Evolutionary conservation across 257 asterid genomes (phyloP), one percentile per base, ranked within the genome.

Genomic region (Solanum lignicaule): DNA sequence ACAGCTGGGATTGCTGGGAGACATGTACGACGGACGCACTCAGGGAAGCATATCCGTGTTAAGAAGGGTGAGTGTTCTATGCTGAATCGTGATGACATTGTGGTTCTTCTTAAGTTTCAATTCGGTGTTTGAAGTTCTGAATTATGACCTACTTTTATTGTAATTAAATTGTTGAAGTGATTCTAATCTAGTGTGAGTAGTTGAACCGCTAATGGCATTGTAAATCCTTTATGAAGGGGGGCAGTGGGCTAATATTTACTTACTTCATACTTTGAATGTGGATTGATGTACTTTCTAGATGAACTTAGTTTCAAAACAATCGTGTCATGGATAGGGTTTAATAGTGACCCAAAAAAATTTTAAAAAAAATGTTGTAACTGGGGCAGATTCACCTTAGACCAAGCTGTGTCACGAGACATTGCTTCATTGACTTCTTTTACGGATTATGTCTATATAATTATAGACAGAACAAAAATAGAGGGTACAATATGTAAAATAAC

Each of bases 21-120:
- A 90, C 97, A 95, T 79, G 95, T 94, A 55, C 95, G 98, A 7
- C 93, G 98, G 32, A 78, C 98, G 13, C 98, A 94, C 90, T 96
- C 98, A 0, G 99, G 99, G 90, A 95, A 95, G 62, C 48, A 87
- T 88, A 90, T 91, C 83, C 93, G 98, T 39, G 98, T 92, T 71
- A 95, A 95, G 95, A 96, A 96, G 93, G 99, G 99, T 96, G 91
- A 89, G 86, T 82, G 68, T 23, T 75, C 15, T 75, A 2, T 38
- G 33, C 66, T 48, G 41, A 82, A 48, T 43, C 25, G 11, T 79
- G 85, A 27, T 18, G 38, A 16, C 62, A 79, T 82, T n/a, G 35
- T 27, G 82, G 35, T 60, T 60, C 20, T 62, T 65, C 81, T n/a
- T 15, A 23, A 35, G 27, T 32, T 78, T 35, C 32, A 35, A 23